A percentile compares a stretch with the other conserved stretches of the same genome.
Conservation (phyloP, 2,329 filamentous ascomycete genomes). For the Ceratocystis colombiana region DNA sequence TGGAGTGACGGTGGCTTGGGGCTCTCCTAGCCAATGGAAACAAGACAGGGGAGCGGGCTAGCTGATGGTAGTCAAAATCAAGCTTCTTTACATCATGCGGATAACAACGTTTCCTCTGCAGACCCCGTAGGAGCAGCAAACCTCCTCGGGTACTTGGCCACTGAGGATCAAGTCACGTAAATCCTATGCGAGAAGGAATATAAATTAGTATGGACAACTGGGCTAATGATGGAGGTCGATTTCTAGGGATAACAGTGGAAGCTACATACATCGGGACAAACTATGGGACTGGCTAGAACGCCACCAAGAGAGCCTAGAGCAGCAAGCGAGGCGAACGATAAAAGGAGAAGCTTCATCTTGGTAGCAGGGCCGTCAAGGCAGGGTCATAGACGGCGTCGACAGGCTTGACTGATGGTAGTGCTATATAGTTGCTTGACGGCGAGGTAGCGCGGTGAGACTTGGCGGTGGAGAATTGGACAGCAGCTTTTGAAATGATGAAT, state of each 20-base stretch:
- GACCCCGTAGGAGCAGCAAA: slow-evolving; percentile 45
- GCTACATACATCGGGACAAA: slow-evolving; percentile 22
- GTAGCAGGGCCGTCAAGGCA: too few relatives aligned
- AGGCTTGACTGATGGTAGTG: background rate
- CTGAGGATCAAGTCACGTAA: slow-evolving; percentile 38
- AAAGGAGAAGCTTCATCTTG: slow-evolving; percentile 10
- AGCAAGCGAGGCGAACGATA: background rate
- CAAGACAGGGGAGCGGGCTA: background rate
- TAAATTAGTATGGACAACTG: slow-evolving; percentile 1
- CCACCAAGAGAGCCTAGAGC: background rate
- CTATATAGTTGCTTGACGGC: background rate
- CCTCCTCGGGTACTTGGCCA: slow-evolving; percentile 40
- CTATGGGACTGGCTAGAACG: slow-evolving; percentile 21
- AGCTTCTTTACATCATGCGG: slow-evolving; percentile 34
- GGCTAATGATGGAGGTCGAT: background rate
- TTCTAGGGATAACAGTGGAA: background rate
- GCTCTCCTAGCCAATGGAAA: background rate
- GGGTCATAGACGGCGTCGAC: background rate
- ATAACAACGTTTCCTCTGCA: slow-evolving; percentile 44
- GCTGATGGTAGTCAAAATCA: background rate
- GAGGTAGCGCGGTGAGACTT: background rate
- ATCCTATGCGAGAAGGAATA: slow-evolving; percentile 13
- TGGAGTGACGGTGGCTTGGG: background rate
- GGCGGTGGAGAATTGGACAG: background rate
- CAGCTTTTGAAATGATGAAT: background rate